These are phyloP conservation scores for Butyriboletus appendiculatus DNA, from an alignment of 1,284 basidiomycete species.

Conservation along the genomic window DNA sequence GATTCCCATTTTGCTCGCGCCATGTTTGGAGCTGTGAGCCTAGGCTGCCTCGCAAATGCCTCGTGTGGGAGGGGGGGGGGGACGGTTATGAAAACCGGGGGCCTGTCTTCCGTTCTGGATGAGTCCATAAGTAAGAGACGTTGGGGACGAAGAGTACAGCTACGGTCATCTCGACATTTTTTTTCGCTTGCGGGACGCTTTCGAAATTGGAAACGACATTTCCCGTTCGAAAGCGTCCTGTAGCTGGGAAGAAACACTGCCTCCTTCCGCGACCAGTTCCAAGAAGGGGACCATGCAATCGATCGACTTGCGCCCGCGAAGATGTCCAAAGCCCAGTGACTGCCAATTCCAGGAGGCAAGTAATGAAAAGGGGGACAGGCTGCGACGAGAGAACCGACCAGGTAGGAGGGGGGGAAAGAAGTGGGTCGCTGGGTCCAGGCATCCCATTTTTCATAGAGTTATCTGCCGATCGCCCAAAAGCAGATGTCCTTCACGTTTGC, in stretches of 20 bases:
- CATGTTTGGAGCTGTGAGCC: conserved; percentile 1
- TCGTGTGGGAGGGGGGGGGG: conserved; percentile 10
- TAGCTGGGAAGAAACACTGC: conserved; percentile 5
- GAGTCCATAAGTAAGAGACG: not conserved
- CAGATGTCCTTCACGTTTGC: conserved; percentile 18
- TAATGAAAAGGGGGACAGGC: not conserved
- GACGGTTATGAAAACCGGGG: conserved; percentile 4
- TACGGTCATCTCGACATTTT: not conserved
- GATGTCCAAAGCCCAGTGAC: not conserved
- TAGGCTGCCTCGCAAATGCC: conserved; percentile 25
- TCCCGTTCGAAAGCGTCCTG: not conserved
- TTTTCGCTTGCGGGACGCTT: not conserved
- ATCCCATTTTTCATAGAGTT: conserved; percentile 1
- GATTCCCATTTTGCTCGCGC: not conserved
- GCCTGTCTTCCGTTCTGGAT: conserved; percentile 5
- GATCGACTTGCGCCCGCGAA: conserved; percentile 9
- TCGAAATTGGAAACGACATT: not conserved
- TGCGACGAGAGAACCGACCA: not conserved
- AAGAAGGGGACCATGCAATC: not conserved
- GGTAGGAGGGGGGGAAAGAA: not conserved
- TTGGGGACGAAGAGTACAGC: not conserved
- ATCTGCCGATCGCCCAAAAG: conserved; percentile 16
- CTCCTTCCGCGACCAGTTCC: not conserved
- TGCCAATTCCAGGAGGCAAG: not conserved
- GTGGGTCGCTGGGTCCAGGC: conserved; percentile 10